Percentiles rank a stretch among this genome's conserved stretches.
phyloP scores from a whole-genome alignment of 2,329 filamentous ascomycete genomes.

The Helotiales sp. region DNA sequence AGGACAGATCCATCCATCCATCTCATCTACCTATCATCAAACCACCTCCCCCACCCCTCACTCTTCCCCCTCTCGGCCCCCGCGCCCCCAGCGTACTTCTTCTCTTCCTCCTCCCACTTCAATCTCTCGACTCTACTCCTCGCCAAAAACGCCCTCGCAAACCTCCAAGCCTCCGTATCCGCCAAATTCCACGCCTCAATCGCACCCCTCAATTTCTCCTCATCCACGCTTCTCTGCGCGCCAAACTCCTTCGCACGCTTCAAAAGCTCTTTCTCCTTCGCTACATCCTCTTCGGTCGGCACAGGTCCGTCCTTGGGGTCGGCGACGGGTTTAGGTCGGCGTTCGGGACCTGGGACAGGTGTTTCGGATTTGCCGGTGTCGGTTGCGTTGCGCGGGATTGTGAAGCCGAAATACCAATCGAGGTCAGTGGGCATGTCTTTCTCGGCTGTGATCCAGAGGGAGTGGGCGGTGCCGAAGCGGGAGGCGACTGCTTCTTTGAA shows the following conservation, averaged over 20 bases:
- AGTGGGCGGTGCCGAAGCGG: slow-evolving; percentile 64
- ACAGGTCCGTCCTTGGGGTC: slow-evolving; percentile 55
- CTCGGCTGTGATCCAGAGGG: slow-evolving; percentile 84
- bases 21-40: slow-evolving; percentile 34
- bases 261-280: slow-evolving; percentile 60
- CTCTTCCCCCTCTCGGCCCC: slow-evolving; percentile 46
- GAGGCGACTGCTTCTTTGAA: slow-evolving; percentile 85
- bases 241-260: slow-evolving; percentile 56
- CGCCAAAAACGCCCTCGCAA: slow-evolving; percentile 70
- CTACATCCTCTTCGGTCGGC: slow-evolving; percentile 57
- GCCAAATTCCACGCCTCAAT: slow-evolving; percentile 72
- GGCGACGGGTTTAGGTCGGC: slow-evolving; percentile 55
- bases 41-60: slow-evolving; percentile 41
- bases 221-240: slow-evolving; percentile 49
- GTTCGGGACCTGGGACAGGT: slow-evolving; percentile 62
- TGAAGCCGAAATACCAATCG: slow-evolving; percentile 90
- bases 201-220: slow-evolving; percentile 56
- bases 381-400: slow-evolving; percentile 64
- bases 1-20: background rate
- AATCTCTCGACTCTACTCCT: slow-evolving; percentile 65
- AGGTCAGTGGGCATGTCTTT: slow-evolving; percentile 65
- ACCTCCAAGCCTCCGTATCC: slow-evolving; percentile 79
- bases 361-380: slow-evolving; percentile 60
- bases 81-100: slow-evolving; percentile 65
- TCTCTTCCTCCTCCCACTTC: slow-evolving; percentile 74